Evolutionary conservation across 2,329 filamentous ascomycete species (phyloP), one percentile per base, ranked within the genome.

Genomic region (Fusarium compactum): DNA sequence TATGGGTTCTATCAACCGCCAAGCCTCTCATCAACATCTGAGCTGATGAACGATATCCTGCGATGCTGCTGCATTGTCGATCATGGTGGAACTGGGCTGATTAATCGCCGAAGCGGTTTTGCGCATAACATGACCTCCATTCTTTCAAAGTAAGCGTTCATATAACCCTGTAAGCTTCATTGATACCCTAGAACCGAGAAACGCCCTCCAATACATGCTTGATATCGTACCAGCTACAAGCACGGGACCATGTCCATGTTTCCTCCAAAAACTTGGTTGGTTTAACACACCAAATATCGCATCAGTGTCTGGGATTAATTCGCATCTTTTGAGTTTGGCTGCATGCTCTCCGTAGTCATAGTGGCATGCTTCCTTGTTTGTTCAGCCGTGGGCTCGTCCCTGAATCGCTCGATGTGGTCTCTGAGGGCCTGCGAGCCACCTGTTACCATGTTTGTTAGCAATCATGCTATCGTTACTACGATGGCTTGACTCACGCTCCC

Each of bases 401-500:
- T 38, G 29, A 22, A 20, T 18, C 43, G 48, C 30, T 20, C 38
- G 30, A 45, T 25, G 27, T 9, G 8, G 40, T 29, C 25, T 30
- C 16, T 15, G 3, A 45, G n/a, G 11, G n/a, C 20, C 20, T 50
- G 46, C 14, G n/a, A 22, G 29, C 20, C 27, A 18, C 56, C 65
- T 69, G 18, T 30, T 14, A 34, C 29, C 38, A 34, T 29, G 20
- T 46, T 30, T 30, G 32, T 64, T 46, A 64, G 50, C 41, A 47
- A 22, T 24, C n/a, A 41, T 52, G 6, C 51, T 14, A 38, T 34
- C 10, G 9, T 18, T 16, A 11, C 30, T 44, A 40, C 20, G 7
- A 20, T 46, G n/a, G 12, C n/a, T 40, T 25, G 45, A 64, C 67
- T 57, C 29, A 70, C 67, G 40, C 47, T 53, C 47, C 45, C 14